phyloP scores from a whole-genome alignment of 1,139 yeast genomes.

The Suhomyces guaymorum region DNA sequence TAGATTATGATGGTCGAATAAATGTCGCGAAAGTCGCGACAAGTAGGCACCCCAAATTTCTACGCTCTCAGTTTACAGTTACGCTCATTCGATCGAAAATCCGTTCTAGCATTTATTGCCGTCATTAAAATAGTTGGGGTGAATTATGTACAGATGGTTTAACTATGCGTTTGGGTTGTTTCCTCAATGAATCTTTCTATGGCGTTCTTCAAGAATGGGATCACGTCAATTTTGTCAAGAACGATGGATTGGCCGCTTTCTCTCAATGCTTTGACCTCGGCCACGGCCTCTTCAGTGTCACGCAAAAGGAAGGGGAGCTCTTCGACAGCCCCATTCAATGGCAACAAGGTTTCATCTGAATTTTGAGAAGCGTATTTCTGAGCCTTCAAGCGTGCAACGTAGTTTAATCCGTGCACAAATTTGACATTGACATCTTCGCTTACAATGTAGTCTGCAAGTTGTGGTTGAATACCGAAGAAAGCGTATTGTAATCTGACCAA shows the following conservation, averaged over 20 bases:
- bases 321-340: conserved; percentile 44
- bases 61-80: too few relatives aligned
- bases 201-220: conserved; percentile 43
- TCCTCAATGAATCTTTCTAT: conserved; percentile 23
- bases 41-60: too few relatives aligned
- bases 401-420: conserved; percentile 67
- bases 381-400: conserved; percentile 66
- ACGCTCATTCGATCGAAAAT: not conserved
- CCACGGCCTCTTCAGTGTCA: conserved; percentile 54
- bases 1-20: too few relatives aligned
- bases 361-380: conserved; percentile 28
- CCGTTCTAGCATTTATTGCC: not conserved
- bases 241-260: conserved; percentile 28
- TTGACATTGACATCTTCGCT: conserved; percentile 53
- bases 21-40: conserved; percentile 5
- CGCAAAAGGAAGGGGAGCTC: conserved; percentile 45
- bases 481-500: conserved; percentile 79
- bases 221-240: conserved; percentile 44
- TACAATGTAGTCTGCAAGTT: conserved; percentile 41
- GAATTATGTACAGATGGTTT: conserved; percentile 8
- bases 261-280: conserved; percentile 49
- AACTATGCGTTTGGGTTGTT: conserved; percentile 6
- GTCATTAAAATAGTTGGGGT: not conserved
- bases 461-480: conserved; percentile 70
- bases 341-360: conserved; percentile 26